Evolutionary conservation across 2,329 filamentous ascomycete genomes (phyloP).

Genomic region (Aspergillus sp.): DNA sequence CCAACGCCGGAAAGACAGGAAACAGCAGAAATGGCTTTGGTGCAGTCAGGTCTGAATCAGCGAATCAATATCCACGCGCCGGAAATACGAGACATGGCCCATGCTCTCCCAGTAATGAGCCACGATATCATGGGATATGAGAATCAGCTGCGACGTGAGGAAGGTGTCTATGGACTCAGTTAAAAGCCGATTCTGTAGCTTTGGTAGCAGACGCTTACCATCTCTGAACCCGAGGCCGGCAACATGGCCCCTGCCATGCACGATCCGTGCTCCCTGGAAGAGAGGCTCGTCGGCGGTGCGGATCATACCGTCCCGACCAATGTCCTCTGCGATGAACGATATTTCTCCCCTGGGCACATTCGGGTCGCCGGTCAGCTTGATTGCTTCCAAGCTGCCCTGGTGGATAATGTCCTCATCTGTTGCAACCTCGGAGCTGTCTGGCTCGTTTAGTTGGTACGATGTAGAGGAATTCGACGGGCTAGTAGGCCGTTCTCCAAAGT

Average conservation of each 20-base stretch:
- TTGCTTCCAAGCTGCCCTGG: slow-evolving; percentile 63
- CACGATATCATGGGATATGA: slow-evolving; percentile 66
- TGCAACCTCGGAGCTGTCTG: slow-evolving; percentile 34
- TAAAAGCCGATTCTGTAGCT: slow-evolving; percentile 1
- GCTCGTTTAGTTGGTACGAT: slow-evolving; percentile 1
- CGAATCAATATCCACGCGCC: slow-evolving; percentile 34
- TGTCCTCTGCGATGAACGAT: slow-evolving; percentile 70
- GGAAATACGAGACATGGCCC: slow-evolving; percentile 37
- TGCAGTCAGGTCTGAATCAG: slow-evolving; percentile 24
- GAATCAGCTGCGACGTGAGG: slow-evolving; percentile 64
- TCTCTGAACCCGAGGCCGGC: slow-evolving; percentile 61
- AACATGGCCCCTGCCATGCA: slow-evolving; percentile 67
- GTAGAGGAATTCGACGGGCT: slow-evolving; percentile 28
- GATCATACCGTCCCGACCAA: slow-evolving; percentile 57
- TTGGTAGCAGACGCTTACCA: slow-evolving; percentile 45
- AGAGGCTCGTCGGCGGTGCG: slow-evolving; percentile 54
- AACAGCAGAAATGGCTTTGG: background rate
- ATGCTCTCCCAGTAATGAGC: slow-evolving; percentile 72
- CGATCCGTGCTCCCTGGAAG: slow-evolving; percentile 66
- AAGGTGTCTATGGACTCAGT: slow-evolving; percentile 38
- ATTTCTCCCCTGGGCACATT: slow-evolving; percentile 82
- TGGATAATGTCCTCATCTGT: slow-evolving; percentile 45
- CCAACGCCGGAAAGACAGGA: background rate
- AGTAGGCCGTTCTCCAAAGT: slow-evolving; percentile 28
- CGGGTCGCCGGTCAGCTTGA: slow-evolving; percentile 86